Conservation (phyloP, 225 moss, liverwort and hornwort species). For the Marchantia paleacea region DNA sequence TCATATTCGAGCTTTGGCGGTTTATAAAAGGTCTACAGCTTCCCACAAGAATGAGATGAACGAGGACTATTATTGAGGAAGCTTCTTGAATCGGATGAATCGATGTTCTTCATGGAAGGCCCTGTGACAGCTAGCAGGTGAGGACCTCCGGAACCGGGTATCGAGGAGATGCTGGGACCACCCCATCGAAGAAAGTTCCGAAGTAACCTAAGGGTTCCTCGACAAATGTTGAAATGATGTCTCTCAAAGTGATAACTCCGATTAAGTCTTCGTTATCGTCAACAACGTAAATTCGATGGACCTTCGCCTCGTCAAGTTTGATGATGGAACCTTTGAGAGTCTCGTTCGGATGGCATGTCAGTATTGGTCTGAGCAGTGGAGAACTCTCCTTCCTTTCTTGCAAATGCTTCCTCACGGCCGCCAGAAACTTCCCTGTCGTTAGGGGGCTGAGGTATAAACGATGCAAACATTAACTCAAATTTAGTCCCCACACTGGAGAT, state of each 20-base stretch:
- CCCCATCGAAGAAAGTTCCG: slow-evolving; percentile 22
- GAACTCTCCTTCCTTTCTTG: slow-evolving; percentile 43
- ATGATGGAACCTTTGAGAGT: slow-evolving; percentile 62
- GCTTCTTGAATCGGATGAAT: too few species aligned
- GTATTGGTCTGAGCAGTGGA: slow-evolving; percentile 50
- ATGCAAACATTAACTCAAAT: neutral
- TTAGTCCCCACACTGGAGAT: neutral
- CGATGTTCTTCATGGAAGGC: too few species aligned
- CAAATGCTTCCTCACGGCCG: slow-evolving; percentile 43
- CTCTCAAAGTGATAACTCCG: slow-evolving; percentile 65
- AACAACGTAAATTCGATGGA: slow-evolving; percentile 62
- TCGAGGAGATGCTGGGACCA: slow-evolving; percentile 23
- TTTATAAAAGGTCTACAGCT: neutral
- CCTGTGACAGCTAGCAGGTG: neutral
- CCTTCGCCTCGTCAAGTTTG: slow-evolving; percentile 51
- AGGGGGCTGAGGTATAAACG: slow-evolving; percentile 32
- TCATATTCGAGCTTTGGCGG: neutral
- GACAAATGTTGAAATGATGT: slow-evolving; percentile 44
- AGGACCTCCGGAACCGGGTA: slow-evolving; percentile 13
- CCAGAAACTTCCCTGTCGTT: slow-evolving; percentile 43
- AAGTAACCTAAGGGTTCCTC: slow-evolving; percentile 23
- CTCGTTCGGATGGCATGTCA: slow-evolving; percentile 43
- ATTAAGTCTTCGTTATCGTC: slow-evolving; percentile 37
- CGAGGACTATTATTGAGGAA: too few species aligned
- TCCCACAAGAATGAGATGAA: neutral